Evolutionary conservation across 352 stramenopile genomes (phyloP), one percentile per base, ranked within the genome.

Genomic region (Phytophthora kernoviae): DNA sequence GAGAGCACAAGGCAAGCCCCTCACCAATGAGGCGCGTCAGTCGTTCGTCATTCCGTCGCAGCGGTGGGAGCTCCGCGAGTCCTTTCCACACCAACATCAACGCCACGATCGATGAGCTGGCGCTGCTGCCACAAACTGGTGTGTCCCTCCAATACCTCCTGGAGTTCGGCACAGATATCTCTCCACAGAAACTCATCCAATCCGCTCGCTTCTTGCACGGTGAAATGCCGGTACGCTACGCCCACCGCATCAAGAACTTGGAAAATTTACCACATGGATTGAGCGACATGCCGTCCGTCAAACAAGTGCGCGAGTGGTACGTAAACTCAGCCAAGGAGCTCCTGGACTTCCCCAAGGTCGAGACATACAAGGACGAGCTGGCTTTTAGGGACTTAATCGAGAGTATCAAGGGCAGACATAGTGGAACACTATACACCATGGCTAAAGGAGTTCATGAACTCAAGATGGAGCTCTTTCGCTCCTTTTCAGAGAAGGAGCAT

Each of bases 401-500:
- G 67, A 93, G 83, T 51, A 98, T 99, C 60, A 99, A 99, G 76
- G 85, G 97, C 33, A 77, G 97, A 11, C 98, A 99, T 78, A 96
- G 90, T n/a, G 87, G 91, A 30, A 99, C 98, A 22, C 84, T 99
- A 11, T 98, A 99, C 33, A 99, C 98, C 20, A 99, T 99, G 96
- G 98, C 98, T n/a, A 96, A 97, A 54, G 97, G 97, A 33, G 96
- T 99, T 7, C 97, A 98, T 65, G 95, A 99, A 84, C 91, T 99
- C 61, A 97, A 98, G 52, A 80, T 93, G 71, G 70, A 96, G 52
- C 65, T 93, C 14, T 88, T 96, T 55, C 70, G 76, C 18, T 84
- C 88, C 22, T 91, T 93, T 59, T 67, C 75, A 1, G 71, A 75
- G 47, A 86, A 84, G 52, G 64, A 75, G 7, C 47, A 53, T 11